phyloP scores from a whole-genome alignment of 495 filamentous ascomycete species.

The Penicillium bialowiezense region DNA sequence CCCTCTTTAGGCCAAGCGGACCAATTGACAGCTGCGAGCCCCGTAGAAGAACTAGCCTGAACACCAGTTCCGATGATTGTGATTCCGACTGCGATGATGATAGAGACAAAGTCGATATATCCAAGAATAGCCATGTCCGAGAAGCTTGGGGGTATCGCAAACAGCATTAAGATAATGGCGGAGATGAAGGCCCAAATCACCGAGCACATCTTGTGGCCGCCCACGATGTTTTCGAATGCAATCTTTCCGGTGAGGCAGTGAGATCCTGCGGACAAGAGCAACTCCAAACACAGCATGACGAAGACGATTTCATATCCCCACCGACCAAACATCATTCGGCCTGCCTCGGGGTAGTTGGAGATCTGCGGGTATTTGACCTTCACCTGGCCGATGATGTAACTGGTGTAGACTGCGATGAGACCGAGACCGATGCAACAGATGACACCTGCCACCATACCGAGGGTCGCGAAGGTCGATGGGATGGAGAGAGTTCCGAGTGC shows the following conservation, averaged over 20 bases:
- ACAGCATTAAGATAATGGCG: constrained; percentile 54
- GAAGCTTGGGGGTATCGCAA: constrained; percentile 58
- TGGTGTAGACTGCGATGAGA: constrained; percentile 66
- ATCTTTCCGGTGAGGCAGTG: constrained; percentile 72
- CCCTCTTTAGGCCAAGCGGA: constrained; percentile 33
- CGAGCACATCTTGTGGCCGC: constrained; percentile 54
- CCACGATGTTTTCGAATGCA: constrained; percentile 59
- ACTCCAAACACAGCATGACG: constrained; percentile 55
- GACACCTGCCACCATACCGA: constrained; percentile 57
- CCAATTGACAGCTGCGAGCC: constrained; percentile 34
- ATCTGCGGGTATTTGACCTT: constrained; percentile 64
- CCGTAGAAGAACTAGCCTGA: constrained; percentile 30
- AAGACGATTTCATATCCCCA: constrained; percentile 63
- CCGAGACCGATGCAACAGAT: constrained; percentile 57
- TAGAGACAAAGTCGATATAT: constrained; percentile 62
- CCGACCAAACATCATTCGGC: constrained; percentile 47
- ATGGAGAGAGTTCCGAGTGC: constrained; percentile 61
- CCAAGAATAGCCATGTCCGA: constrained; percentile 56
- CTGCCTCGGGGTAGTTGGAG: constrained; percentile 64
- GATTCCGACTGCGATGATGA: constrained; percentile 63
- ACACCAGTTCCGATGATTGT: constrained; percentile 65
- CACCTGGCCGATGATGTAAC: constrained; percentile 69
- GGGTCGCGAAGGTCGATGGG: constrained; percentile 54
- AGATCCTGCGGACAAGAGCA: constrained; percentile 67
- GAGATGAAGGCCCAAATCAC: constrained; percentile 62